Evolutionary conservation across 2,329 filamentous ascomycete genomes (phyloP), one percentile per base, ranked within the genome.

Genomic region (Nothophaeocryptopus gaeumannii): DNA sequence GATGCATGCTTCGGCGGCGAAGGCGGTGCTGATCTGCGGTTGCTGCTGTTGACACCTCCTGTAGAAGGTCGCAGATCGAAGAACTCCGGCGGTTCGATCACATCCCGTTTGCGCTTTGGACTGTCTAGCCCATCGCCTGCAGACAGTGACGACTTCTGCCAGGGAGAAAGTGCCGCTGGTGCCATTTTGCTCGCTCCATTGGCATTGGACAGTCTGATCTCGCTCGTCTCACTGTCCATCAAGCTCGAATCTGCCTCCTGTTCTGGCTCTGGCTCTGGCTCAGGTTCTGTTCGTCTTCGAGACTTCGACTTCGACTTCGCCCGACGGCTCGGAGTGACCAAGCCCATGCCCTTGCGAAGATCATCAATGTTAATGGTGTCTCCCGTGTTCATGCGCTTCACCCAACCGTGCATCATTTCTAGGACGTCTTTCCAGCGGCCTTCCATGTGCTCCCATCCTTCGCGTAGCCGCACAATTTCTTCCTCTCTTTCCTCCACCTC

Each of bases 401-500:
- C 84, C 92, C 93, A 97, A 31, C 87, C 84, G 58, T 96, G 89
- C 75, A 99, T 95, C 72, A 99, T 82, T 32, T 83, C 79, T 10
- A 97, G 84, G 1, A 93, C 89, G 65, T 97, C 92, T 58, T 83
- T 85, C 89, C 93, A 96, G 44, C 90, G 82, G 15, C 76, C 80
- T 69, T 97, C 91, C 88, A 97, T 96, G 70, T 87, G 90, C 67
- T 95, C 88, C 86, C 92, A 95, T 12, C 91, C 89, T 47, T 86
- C 82, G 47, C 89, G 83, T 40, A 99, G 76, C 44, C 88, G 81
- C 45, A 80, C 78, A 57, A 99, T 97, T 67, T 96, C 91, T 52
- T 95, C 86, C 57, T 99, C 92, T 47, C 92, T 83, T n/a, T 90
- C 73, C 64, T 95, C 85, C 2, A 99, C 89, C 68, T 97, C 93